These are phyloP conservation scores for Metahyphopichia silvanorum DNA, from an alignment of 805 yeast species.

Conservation along the genomic window DNA sequence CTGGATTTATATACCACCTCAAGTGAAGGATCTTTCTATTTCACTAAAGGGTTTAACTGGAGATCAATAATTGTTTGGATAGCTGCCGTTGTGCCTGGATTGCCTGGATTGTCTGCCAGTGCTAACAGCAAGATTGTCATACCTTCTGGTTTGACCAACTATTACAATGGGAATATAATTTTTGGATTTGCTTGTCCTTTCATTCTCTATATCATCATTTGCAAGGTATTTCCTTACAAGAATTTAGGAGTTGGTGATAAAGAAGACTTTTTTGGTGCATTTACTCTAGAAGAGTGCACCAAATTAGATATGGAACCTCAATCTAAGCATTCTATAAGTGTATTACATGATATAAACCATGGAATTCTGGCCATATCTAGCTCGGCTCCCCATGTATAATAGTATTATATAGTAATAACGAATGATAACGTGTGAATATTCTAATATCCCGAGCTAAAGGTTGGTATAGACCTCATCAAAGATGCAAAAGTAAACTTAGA, in stretches of 20 bases:
- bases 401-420: too few species aligned
- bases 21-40: constrained; percentile 36
- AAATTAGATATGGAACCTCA: constrained; percentile 2
- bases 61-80: constrained; percentile 27
- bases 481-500: too few species aligned
- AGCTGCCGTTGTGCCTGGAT: constrained; percentile 5
- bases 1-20: constrained; percentile 33
- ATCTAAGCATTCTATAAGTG: neutral
- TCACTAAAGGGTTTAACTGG: constrained; percentile 40
- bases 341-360: neutral
- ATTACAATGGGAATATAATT: constrained; percentile 5
- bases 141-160: constrained; percentile 4
- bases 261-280: constrained; percentile 3
- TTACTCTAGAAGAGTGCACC: constrained; percentile 3
- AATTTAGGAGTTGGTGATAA: constrained; percentile 3
- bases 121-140: neutral
- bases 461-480: too few species aligned
- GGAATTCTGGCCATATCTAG: neutral
- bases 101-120: constrained; percentile 3
- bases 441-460: too few species aligned
- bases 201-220: constrained; percentile 3
- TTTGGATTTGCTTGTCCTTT: constrained; percentile 5
- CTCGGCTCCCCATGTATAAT: too few species aligned
- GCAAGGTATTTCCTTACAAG: constrained; percentile 5
- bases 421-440: too few species aligned